These are phyloP conservation scores for Stachybotrys chartarum DNA, from an alignment of 2,329 filamentous ascomycete genomes.

Conservation along the genomic window DNA sequence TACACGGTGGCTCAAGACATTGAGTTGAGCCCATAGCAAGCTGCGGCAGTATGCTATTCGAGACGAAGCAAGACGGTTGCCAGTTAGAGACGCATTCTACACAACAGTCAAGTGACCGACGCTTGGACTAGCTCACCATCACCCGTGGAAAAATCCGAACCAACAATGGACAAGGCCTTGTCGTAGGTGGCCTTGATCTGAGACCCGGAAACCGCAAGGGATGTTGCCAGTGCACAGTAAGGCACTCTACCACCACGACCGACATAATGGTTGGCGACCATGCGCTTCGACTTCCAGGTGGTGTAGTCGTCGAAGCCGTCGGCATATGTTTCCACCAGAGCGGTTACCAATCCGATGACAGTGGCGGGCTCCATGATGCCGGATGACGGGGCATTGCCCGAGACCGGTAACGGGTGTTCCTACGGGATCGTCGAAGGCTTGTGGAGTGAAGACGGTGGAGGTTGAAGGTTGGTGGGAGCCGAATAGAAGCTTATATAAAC, in stretches of 20 bases:
- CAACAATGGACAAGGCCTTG: conserved; percentile 24
- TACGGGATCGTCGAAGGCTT: not conserved
- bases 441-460: not conserved
- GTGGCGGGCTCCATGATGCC: conserved; percentile 12
- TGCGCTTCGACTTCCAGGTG: conserved; percentile 25
- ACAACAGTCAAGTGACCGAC: not conserved
- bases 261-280: conserved; percentile 25
- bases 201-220: conserved; percentile 21
- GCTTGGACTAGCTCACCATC: conserved; percentile 20
- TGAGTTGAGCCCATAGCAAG: conserved; percentile 19
- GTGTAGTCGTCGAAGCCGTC: conserved; percentile 18
- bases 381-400: not conserved
- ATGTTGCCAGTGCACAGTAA: conserved; percentile 25
- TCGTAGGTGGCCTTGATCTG: conserved; percentile 24
- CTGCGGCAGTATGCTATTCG: conserved; percentile 14
- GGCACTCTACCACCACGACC: conserved; percentile 8
- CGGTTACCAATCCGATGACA: conserved; percentile 10
- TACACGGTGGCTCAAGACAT: conserved; percentile 14
- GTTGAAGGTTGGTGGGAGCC: not conserved
- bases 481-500: not conserved
- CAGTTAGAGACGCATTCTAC: not conserved
- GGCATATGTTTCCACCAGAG: conserved; percentile 8
- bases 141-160: conserved; percentile 24
- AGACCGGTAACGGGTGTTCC: not conserved
- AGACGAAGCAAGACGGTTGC: not conserved